Conservation (phyloP, 2,329 filamentous ascomycete genomes). For the Alternaria sp. region DNA sequence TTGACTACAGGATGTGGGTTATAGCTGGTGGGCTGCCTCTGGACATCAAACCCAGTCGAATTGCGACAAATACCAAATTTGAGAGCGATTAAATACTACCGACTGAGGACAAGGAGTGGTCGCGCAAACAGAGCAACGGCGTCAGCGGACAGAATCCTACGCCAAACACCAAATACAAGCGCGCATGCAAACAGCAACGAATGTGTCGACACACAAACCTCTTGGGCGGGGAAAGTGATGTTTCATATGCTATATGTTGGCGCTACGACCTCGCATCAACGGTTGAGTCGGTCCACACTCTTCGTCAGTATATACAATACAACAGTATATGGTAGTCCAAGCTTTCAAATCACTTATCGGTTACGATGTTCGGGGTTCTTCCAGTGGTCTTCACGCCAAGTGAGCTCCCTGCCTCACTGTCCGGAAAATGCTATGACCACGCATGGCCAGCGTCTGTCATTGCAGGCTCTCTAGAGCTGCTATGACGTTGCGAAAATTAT, state of each 20-base stretch:
- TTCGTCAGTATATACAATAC: neutral
- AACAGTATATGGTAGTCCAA: neutral
- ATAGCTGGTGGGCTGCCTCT: neutral
- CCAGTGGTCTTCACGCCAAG: neutral
- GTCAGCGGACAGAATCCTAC: neutral
- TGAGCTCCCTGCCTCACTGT: neutral
- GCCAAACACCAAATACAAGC: neutral
- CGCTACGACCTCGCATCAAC: neutral
- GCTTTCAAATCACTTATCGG: neutral
- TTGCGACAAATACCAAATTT: neutral
- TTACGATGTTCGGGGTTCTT: neutral
- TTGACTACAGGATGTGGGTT: conserved; percentile 2
- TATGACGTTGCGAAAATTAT: neutral
- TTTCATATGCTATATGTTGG: neutral
- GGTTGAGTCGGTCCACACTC: neutral
- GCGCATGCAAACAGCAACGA: neutral
- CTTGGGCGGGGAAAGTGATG: neutral
- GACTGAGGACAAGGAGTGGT: neutral
- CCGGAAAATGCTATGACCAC: neutral
- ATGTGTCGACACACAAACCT: neutral
- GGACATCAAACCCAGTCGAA: neutral
- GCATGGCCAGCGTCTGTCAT: neutral
- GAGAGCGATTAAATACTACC: neutral
- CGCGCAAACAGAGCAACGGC: neutral
- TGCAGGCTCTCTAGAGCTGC: neutral